Conservation (phyloP, 768 basidiomycete genomes). For the Mycena vitilis region DNA sequence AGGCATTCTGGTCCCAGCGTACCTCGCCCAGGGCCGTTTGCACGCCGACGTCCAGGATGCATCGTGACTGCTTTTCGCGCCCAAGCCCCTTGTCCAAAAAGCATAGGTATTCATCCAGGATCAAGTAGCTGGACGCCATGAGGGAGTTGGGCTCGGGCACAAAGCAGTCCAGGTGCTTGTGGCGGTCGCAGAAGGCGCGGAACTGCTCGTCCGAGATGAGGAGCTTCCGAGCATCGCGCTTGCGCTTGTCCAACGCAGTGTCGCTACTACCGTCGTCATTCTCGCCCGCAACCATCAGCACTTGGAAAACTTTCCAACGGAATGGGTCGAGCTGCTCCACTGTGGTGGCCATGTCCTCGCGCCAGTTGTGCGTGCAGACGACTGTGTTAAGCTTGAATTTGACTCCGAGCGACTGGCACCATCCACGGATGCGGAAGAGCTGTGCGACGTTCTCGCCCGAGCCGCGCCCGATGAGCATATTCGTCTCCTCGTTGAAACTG, state of each 20-base stretch:
- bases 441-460: conserved; percentile 2
- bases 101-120: conserved; percentile 2
- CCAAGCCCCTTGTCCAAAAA: conserved; percentile 7
- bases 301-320: conserved; percentile 13
- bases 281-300: conserved; percentile 10
- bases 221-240: not conserved
- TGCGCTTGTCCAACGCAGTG: conserved; percentile 7
- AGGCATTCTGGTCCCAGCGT: conserved; percentile 9
- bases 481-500: conserved; percentile 10
- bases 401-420: conserved; percentile 4
- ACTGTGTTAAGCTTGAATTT: conserved; percentile 13
- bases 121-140: conserved; percentile 13
- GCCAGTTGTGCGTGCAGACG: conserved; percentile 8
- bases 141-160: conserved; percentile 9
- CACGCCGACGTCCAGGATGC: conserved; percentile 7
- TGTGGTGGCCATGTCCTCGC: conserved; percentile 5
- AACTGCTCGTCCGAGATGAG: conserved; percentile 13
- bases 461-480: conserved; percentile 9
- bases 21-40: conserved; percentile 5
- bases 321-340: conserved; percentile 14
- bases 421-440: conserved; percentile 3
- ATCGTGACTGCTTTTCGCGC: conserved; percentile 7
- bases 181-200: conserved; percentile 2
- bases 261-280: not conserved
- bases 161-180: conserved; percentile 4